Base-by-base conservation (phyloP, 768 basidiomycete genomes). In the Russula dissimulans region DNA sequence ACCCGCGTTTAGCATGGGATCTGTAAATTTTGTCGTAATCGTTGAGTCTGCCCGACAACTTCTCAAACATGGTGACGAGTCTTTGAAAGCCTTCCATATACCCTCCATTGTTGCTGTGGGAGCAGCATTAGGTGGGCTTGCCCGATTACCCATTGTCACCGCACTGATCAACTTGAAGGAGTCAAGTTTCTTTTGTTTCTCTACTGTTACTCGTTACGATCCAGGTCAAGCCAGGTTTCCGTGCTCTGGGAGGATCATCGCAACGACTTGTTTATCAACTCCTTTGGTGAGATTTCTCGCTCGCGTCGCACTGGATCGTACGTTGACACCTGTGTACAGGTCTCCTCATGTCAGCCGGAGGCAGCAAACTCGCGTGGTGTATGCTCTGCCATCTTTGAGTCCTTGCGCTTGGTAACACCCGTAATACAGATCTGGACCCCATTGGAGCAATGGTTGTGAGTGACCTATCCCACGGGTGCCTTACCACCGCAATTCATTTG, bases 181-280 rank as follows among this genome's bases (percentile, higher is more conserved):
- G 84, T 90, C 63, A 99, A 99, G 73, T 78, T 92, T 48, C 46
- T 85, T 0, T 81, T 99, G 45, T 98, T 98, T 75, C 41, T 93
- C 4, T 97, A 93, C 73, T 94, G 94, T 71, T 82, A 76, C 67
- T 79, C 89, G 3, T 78, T 95, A 47, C 84, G 91, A 32, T 80
- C 79, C 36, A 83, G 81, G 64, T 93, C 89, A 6, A 94, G 90
- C 67, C 97, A 99, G 73, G 95, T 99, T 3, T 82, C 83, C 48
- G 83, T 97, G n/a, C 80, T 97, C 32, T 97, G 92, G 93, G 91
- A 97, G 71, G 95, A 98, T 69, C 95, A 97, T 65, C 79, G 95
- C 65, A 97, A 94, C 67, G 95, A 95, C 68, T 70, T 93, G n/a
- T 89, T 83, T 69, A 84, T 92, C 69, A 93, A 93, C 67, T 75